Evolutionary conservation across 2,329 filamentous ascomycete genomes (phyloP), one percentile per base, ranked within the genome.

Genomic region (Phaeosphaeria sp.): DNA sequence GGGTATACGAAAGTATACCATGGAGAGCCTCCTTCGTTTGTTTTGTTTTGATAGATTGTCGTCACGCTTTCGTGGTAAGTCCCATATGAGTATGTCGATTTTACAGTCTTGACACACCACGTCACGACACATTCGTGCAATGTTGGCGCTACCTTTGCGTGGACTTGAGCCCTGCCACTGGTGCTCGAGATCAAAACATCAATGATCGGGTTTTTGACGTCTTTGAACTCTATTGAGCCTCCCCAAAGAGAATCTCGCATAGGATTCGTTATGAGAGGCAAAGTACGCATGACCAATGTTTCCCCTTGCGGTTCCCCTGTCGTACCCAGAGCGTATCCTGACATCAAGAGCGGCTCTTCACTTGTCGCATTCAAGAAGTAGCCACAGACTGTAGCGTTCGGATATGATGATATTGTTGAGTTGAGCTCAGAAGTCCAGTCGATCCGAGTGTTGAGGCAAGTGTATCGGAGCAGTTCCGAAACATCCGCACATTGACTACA

Each of bases 81-180:
- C 0, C 64, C 73, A 20, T 3, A 48, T 0, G 27, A 23, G 15
- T 72, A 74, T 0, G 68, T 59, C 0, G 71, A 73, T 6, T 62
- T 22, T 0, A 76, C 65, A 0, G 62, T 71, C 21, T 75, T 59
- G 0, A 73, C 64, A 47, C 72, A 76, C 69, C 65, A 76, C 0
- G 70, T 48, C 0, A 74, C 20, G 0, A 71, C 27, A 30, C 71
- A 74, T 52, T 74, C 71, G 0, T 67, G 62, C 0, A 54, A 43
- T 0, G 61, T 5, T 0, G 71, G 71, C 0, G 48, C 18, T 2
- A 62, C n/a, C 0, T 63, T 55, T 0, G n/a, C n/a, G n/a, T n/a
- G n/a, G n/a, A n/a, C n/a, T n/a, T n/a, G n/a, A n/a, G n/a, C n/a
- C n/a, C n/a, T n/a, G n/a, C n/a, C n/a, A n/a, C n/a, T n/a, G n/a